These are phyloP conservation scores for Entomortierella chlamydospora DNA, from an alignment of 192 early-diverging fungal genomes.

Conservation along the genomic window DNA sequence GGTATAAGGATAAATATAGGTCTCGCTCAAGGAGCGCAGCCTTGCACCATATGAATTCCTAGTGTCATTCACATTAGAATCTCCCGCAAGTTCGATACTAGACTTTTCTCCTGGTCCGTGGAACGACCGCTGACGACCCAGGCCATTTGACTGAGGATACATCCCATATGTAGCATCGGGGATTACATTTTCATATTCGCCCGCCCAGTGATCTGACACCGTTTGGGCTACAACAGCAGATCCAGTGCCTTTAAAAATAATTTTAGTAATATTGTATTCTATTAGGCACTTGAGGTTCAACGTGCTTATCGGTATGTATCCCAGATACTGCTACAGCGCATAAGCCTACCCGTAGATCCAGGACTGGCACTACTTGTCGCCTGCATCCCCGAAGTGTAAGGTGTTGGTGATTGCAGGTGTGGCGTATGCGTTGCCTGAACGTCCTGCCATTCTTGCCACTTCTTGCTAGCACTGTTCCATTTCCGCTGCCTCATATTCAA, in stretches of 20 bases:
- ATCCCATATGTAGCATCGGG: background rate
- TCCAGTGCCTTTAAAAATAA: background rate
- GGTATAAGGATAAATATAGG: conserved; percentile 31
- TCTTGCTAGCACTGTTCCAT: conserved; percentile 43
- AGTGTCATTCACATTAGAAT: background rate
- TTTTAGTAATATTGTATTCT: background rate
- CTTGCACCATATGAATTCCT: conserved; percentile 6
- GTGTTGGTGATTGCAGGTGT: background rate
- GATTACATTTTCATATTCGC: background rate
- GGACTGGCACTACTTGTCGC: background rate
- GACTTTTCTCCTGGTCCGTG: conserved; percentile 9
- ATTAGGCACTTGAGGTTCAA: too few species aligned
- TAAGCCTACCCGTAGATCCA: background rate
- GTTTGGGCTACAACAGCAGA: background rate
- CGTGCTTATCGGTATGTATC: too few species aligned
- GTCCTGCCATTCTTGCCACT: conserved; percentile 56
- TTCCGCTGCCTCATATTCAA: conserved; percentile 41
- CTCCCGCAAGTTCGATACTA: background rate
- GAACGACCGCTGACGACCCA: conserved; percentile 40
- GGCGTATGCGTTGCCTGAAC: conserved; percentile 40
- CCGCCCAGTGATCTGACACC: background rate
- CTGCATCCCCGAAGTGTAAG: background rate
- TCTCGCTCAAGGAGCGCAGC: conserved; percentile 48
- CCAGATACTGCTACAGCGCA: background rate
- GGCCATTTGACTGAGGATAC: background rate